Base-by-base conservation (phyloP, 768 basidiomycete genomes). In the Pisolithus marmoratus region DNA sequence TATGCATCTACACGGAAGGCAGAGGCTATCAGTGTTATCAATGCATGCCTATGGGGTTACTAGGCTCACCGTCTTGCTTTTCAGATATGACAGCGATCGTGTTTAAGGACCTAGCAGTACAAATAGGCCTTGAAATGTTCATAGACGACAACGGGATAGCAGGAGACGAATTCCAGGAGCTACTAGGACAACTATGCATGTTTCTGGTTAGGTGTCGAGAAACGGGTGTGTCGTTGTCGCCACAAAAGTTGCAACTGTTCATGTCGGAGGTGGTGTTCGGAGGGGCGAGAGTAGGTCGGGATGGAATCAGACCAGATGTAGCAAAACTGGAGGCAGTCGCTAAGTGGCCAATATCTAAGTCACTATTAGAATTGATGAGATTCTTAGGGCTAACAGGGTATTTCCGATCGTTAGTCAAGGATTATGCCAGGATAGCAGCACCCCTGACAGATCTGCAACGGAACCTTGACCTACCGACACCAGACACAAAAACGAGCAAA, bases 31-130 rank as follows among this genome's bases (percentile, higher is more conserved):
- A 68, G 38, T 48, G 50, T 4, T 75, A 71, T 36, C 40, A 48
- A 2, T 29, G 61, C 0, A 73, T 77, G 70, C 74, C 72, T 0
- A 74, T 77, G 52, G 74, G 75, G 1, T 46, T 75, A 0, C 71
- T 67, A 0, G 74, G 71, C 0, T 69, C 71, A 1, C 74, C 74
- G 5, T 61, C 70, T 0, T 63, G 60, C 7, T 75, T 74, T 48
- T 60, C 57, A 2, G 22, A 68, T 6, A 58, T 69, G 58, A 65
- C 62, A 0, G 66, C 70, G 1, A 17, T 43, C 0, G 22, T 47
- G 1, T 40, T 72, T 2, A 51, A 62, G 1, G 69, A 70, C 38
- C 31, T 71, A 2, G 42, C 71, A 1, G 59, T 61, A 1, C 47
- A 58, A 2, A 36, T 47, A 1, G 43, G 53, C 0, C 34, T 72